Evolutionary conservation across 805 yeast genomes (phyloP), one percentile per base, ranked within the genome.

Genomic region (Cyberlindnera maritima): DNA sequence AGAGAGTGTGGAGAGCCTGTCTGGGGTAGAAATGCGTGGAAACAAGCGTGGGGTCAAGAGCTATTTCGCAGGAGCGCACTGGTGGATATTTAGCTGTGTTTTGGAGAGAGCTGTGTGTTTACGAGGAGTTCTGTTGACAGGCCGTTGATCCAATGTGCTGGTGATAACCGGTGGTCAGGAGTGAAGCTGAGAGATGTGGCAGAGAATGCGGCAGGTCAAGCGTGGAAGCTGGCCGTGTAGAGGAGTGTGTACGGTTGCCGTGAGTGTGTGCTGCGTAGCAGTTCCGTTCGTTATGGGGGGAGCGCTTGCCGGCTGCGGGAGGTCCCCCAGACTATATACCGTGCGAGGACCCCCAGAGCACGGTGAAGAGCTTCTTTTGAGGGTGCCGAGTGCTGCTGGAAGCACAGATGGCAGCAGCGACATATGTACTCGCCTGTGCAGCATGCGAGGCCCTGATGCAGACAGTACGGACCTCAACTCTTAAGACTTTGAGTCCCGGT

Each of bases 251-350:
- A n/a, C n/a, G n/a, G n/a, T n/a, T n/a, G n/a, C n/a, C n/a, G n/a
- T n/a, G n/a, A n/a, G n/a, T n/a, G n/a, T n/a, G n/a, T n/a, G n/a
- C n/a, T n/a, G n/a, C n/a, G 9, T 21, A 9, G 25, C 8, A 21
- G 25, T 21, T 5, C 25, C 25, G 25, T 28, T 28, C 31, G 31
- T 12, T 25, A 25, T 25, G 28, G 11, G 11, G n/a, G n/a, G 31
- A 28, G 31, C n/a, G 13, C 13, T 4, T 28, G n/a, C 13, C 14
- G n/a, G 31, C n/a, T 15, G 40, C 23, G 40, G 40, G 33, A 37
- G 28, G 32, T 26, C 33, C 33, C 40, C 33, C 40, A 37, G 40
- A 26, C 40, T 37, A 37, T 37, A 37, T 37, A 37, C 33, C 33
- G 40, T 26, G 23, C 40, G 33, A 13, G 23, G 19, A n/a, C n/a